Conservation (phyloP, 495 filamentous ascomycete species). For the Ramalina intermedia region DNA sequence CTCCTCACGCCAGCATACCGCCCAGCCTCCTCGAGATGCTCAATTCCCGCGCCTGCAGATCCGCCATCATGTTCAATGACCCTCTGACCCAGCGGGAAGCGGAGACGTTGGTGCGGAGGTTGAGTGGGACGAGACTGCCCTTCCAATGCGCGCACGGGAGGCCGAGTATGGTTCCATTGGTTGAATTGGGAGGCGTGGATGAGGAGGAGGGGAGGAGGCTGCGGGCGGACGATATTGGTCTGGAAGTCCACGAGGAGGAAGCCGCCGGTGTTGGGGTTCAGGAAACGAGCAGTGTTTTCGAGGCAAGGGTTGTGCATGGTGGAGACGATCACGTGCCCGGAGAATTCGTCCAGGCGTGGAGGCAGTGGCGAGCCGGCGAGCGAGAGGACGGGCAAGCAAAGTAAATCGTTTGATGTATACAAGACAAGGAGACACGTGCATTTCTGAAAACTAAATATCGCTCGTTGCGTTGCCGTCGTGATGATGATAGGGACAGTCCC, state of each 20-base stretch:
- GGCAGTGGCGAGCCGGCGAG: background rate
- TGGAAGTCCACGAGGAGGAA: background rate
- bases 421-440: too few relatives aligned
- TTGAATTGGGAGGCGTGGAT: slow-evolving; percentile 34
- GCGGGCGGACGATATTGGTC: background rate
- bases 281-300: background rate
- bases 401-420: too few relatives aligned
- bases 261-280: background rate
- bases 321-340: background rate
- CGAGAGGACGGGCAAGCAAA: background rate
- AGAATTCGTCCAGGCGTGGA: slow-evolving; percentile 11
- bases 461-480: too few relatives aligned
- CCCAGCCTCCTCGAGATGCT: slow-evolving; percentile 71
- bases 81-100: slow-evolving; percentile 51
- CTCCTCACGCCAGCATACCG: slow-evolving; percentile 27
- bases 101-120: slow-evolving; percentile 38
- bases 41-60: slow-evolving; percentile 80
- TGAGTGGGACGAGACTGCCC: slow-evolving; percentile 64
- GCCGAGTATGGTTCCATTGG: slow-evolving; percentile 59
- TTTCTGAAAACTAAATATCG: too few relatives aligned
- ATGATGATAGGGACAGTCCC: too few relatives aligned
- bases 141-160: slow-evolving; percentile 89
- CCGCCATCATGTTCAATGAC: slow-evolving; percentile 97
- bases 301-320: background rate
- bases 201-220: background rate